These are phyloP conservation scores for Hanseniaspora uvarum DNA, from an alignment of 1,139 yeast species.

Conservation along the genomic window DNA sequence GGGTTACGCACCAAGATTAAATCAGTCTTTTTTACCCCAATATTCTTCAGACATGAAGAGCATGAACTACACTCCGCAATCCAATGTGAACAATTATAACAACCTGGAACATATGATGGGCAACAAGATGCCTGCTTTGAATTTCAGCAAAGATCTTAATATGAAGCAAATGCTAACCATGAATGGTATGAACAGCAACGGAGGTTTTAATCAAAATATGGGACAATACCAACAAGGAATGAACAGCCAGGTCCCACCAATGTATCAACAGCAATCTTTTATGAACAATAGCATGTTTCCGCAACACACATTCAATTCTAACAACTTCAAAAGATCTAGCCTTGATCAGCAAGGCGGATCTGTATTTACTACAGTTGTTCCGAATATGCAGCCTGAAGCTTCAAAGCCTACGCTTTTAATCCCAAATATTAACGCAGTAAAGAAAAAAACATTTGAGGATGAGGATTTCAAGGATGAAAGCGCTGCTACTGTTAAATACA, in stretches of 20 bases:
- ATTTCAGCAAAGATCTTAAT: not conserved
- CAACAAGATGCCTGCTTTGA: not conserved
- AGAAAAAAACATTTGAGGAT: not conserved
- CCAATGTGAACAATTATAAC: not conserved
- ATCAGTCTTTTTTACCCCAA: not conserved
- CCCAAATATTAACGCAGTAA: constrained; percentile 8
- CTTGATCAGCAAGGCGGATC: not conserved
- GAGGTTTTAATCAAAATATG: not conserved
- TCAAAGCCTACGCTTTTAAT: not conserved
- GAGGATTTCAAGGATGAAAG: not conserved
- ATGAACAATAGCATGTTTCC: not conserved
- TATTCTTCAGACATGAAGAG: not conserved
- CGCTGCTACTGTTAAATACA: constrained; percentile 1
- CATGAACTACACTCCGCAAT: not conserved
- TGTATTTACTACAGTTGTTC: not conserved
- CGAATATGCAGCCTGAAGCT: not conserved
- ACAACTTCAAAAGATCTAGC: not conserved
- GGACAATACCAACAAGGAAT: not conserved
- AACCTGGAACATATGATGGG: not conserved
- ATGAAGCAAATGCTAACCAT: not conserved
- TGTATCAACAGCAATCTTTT: not conserved
- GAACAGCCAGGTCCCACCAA: not conserved
- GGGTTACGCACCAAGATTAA: not conserved
- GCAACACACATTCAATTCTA: not conserved
- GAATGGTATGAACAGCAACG: not conserved